Percentiles rank a stretch among this genome's conserved stretches.
phyloP scores from a whole-genome alignment of 2,329 filamentous ascomycete species.

The Endoconidiophora laricicola region DNA sequence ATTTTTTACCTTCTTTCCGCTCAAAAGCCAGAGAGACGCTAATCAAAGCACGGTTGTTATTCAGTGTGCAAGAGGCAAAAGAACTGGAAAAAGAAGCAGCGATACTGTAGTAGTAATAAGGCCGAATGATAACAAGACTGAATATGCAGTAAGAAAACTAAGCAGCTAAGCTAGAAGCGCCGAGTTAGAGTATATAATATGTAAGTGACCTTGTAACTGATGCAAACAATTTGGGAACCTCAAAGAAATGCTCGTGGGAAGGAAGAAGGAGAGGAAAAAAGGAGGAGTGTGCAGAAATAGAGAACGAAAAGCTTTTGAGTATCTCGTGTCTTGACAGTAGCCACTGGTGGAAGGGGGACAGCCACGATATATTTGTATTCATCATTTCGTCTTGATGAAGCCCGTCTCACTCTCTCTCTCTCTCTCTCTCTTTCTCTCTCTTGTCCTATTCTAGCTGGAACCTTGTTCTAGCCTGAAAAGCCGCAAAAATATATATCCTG shows the following conservation, averaged over 20 bases:
- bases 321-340: no score
- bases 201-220: not conserved
- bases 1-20: not conserved
- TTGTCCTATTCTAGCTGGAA: no score
- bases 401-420: not conserved
- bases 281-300: not conserved
- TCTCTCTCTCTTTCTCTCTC: not conserved
- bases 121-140: no score
- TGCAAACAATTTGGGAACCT: not conserved
- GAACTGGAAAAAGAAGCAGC: not conserved
- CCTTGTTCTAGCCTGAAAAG: not conserved
- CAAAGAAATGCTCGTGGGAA: not conserved
- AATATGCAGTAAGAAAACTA: no score
- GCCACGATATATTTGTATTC: no score
- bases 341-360: no score
- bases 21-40: not conserved
- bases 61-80: not conserved
- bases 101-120: not conserved
- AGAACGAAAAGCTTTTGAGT: not conserved
- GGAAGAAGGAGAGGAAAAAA: not conserved
- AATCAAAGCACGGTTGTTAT: not conserved
- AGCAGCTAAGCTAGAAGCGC: not conserved
- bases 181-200: not conserved
- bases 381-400: no score
- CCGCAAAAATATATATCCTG: no score